Percentiles rank a stretch among this genome's conserved stretches.
These are phyloP conservation scores for Xylariales sp. DNA, from an alignment of 2,329 filamentous ascomycete genomes.

Conservation along the genomic window DNA sequence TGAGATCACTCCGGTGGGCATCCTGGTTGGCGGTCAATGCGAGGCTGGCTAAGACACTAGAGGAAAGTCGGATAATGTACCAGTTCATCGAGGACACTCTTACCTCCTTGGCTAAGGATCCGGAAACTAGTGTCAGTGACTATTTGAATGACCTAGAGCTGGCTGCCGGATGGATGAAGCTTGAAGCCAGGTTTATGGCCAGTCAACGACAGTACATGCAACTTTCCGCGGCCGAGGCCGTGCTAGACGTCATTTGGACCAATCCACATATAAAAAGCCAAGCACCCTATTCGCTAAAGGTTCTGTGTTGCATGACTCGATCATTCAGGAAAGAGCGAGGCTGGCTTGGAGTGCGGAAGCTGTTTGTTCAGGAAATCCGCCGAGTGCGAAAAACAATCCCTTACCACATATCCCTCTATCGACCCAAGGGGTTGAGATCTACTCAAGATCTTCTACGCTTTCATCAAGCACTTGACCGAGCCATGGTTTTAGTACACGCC, in stretches of 20 bases:
- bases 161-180: background rate
- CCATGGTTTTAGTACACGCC: background rate
- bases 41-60: no score
- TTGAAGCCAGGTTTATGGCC: background rate
- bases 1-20: no score
- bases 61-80: no score
- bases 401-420: background rate
- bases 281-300: background rate
- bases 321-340: background rate
- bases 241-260: background rate
- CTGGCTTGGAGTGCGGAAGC: background rate
- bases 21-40: no score
- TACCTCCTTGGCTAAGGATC: background rate
- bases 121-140: background rate
- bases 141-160: background rate
- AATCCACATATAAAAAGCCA: slow-evolving; percentile 17
- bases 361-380: background rate
- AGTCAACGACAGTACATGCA: background rate
- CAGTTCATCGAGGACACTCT: background rate
- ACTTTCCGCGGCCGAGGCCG: background rate
- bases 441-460: background rate
- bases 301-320: background rate
- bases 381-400: background rate
- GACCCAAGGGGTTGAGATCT: background rate
- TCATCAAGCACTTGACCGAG: background rate